Percentiles rank a stretch among this genome's conserved stretches.
These are phyloP conservation scores for Physcomitrium patens DNA, from an alignment of 225 moss, liverwort and hornwort genomes.

Conservation along the genomic window DNA sequence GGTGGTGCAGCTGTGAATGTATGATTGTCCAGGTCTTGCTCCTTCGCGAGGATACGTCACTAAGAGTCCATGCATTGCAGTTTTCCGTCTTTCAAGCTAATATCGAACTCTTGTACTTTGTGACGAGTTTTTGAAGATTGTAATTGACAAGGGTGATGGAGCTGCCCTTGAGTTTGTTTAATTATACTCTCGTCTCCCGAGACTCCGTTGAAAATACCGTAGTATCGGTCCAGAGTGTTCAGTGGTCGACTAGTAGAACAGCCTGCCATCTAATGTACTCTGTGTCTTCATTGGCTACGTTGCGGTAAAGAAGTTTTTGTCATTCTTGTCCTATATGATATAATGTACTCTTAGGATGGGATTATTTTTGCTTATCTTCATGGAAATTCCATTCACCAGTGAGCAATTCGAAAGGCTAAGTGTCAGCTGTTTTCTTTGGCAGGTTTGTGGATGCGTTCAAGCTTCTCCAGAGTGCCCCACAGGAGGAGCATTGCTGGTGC, in stretches of 20 bases:
- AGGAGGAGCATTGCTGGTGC: slow-evolving; percentile 92
- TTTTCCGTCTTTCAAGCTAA: slow-evolving; percentile 1
- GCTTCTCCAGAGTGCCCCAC: slow-evolving; percentile 73
- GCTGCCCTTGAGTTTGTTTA: slow-evolving; percentile 8
- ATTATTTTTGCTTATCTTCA: not conserved
- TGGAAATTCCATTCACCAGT: not conserved
- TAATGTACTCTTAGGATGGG: no score
- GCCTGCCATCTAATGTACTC: not conserved
- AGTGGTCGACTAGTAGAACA: not conserved
- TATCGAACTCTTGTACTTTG: slow-evolving; percentile 1
- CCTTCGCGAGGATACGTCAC: not conserved
- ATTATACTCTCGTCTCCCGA: not conserved
- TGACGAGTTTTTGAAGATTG: not conserved
- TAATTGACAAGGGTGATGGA: not conserved
- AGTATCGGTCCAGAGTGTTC: slow-evolving; percentile 6
- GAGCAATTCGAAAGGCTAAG: not conserved
- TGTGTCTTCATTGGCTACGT: not conserved
- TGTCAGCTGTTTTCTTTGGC: slow-evolving; percentile 8
- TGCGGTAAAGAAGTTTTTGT: not conserved
- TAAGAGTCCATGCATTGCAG: not conserved
- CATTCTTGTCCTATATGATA: not conserved
- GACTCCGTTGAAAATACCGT: not conserved
- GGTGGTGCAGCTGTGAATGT: slow-evolving; percentile 19
- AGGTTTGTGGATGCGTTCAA: slow-evolving; percentile 77
- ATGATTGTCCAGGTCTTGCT: not conserved